Evolutionary conservation across 192 early-diverging fungal species (phyloP).

Genomic region (Entomortierella parvispora): DNA sequence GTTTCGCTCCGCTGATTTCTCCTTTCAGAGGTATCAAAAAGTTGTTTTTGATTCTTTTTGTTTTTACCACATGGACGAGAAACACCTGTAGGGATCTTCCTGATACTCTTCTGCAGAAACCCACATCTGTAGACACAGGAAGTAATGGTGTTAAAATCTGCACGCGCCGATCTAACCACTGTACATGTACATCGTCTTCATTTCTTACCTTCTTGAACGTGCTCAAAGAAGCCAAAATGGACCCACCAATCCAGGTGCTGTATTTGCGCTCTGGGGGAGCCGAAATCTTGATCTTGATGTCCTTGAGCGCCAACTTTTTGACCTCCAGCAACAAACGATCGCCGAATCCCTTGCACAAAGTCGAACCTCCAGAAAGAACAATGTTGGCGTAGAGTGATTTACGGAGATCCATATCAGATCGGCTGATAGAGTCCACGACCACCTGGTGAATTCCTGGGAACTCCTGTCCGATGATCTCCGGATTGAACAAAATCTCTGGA

Average conservation of each 20-base stretch:
- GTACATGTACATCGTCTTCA: too few relatives aligned
- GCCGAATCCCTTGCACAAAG: slow-evolving; percentile 90
- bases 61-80: slow-evolving; percentile 48
- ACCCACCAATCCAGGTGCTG: slow-evolving; percentile 98
- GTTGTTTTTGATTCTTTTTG: slow-evolving; percentile 3
- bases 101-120: slow-evolving; percentile 97
- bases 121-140: slow-evolving; percentile 81
- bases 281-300: slow-evolving; percentile 97
- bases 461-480: slow-evolving; percentile 93
- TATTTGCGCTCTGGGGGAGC: slow-evolving; percentile 98
- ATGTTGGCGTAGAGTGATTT: slow-evolving; percentile 89
- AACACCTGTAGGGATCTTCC: slow-evolving; percentile 89
- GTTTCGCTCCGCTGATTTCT: not conserved
- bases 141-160: not conserved
- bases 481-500: slow-evolving; percentile 96
- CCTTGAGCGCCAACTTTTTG: slow-evolving; percentile 89
- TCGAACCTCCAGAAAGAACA: slow-evolving; percentile 98
- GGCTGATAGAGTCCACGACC: slow-evolving; percentile 91
- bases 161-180: too few relatives aligned
- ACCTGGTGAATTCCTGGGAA: slow-evolving; percentile 94
- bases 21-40: not conserved
- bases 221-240: slow-evolving; percentile 93
- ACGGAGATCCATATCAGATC: slow-evolving; percentile 94
- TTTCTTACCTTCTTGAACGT: slow-evolving; percentile 90
- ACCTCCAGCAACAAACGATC: slow-evolving; percentile 92